Base-by-base conservation (phyloP, 73 alveolate species). In the Stentor roeselii region DNA sequence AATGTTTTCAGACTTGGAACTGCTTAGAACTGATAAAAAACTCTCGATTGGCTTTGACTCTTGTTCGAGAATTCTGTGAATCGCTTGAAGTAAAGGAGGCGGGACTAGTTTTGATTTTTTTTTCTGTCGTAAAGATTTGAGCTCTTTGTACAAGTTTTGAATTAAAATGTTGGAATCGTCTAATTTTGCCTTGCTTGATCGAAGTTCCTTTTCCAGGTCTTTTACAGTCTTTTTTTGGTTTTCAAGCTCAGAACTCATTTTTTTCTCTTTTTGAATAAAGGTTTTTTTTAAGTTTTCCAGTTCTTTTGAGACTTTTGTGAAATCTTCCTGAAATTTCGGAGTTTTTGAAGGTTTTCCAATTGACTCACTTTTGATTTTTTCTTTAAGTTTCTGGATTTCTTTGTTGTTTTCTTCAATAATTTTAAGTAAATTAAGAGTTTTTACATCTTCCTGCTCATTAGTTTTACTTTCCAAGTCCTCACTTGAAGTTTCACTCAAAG, bases 341-440 rank as follows among this genome's bases (percentile, higher is more conserved):
- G 60, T 76, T 76, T n/a, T 39, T 76, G 27, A 39, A 67, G 3
- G n/a, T 39, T 41, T 76, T 39, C 82, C 34, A 14, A 11, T n/a
- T 37, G 35, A 14, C 14, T 50, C 74, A 39, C 2, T 21, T n/a
- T 76, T n/a, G 30, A 76, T 21, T 39, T 76, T 41, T 37, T 2
- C 60, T 39, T 76, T 37, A 27, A 39, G 60, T 76, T 37, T 76
- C 39, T n/a, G 0, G 27, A 76, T 76, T 76, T 76, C 74, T 39
- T 39, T 76, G 39, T 39, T 39, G 6, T 76, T 41, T 37, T 39
- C 74, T 1, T 21, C 74, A n/a, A 39, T 2, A 76, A 32, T 37
- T 76, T 76, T 76, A 0, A 76, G 67, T 39, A 76, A 34, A 76
- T 14, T n/a, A 36, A 27, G 21, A 14, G 67, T 50, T 50, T 50